Evolutionary conservation across 106 monocot genomes (phyloP).

Genomic region (Allium fistulosum): DNA sequence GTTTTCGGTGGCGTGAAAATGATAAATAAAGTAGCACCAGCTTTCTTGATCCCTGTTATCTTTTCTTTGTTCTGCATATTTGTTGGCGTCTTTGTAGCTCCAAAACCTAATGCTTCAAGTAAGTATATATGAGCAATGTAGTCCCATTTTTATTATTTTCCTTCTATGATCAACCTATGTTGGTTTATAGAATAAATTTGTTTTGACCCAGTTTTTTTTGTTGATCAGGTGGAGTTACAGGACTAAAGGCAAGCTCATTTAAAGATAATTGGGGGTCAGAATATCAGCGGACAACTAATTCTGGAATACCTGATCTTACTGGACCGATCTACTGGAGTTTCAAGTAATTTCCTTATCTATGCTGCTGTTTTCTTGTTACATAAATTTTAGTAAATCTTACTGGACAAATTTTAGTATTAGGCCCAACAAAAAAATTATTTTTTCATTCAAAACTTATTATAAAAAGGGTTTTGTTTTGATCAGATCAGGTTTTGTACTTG

Average conservation of each 20-base stretch:
- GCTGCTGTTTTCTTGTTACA: not conserved
- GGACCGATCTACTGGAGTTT: slow-evolving; percentile 91
- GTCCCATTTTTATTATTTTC: not conserved
- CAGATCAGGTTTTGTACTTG: no score
- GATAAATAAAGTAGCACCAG: slow-evolving; percentile 92
- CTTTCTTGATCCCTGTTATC: slow-evolving; percentile 79
- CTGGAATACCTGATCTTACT: slow-evolving; percentile 72
- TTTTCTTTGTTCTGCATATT: slow-evolving; percentile 96
- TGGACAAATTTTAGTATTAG: no score
- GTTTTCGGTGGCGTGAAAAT: slow-evolving; percentile 99
- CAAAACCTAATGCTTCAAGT: slow-evolving; percentile 72
- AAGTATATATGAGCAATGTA: slow-evolving; percentile 17
- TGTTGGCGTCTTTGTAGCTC: slow-evolving; percentile 71
- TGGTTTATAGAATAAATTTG: not conserved
- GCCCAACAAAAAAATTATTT: no score
- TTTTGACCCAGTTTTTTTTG: not conserved
- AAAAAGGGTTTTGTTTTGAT: no score
- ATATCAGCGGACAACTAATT: slow-evolving; percentile 85
- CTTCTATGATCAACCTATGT: slow-evolving; percentile 2
- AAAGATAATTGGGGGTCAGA: slow-evolving; percentile 84
- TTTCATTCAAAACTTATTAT: no score
- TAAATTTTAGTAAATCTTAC: not conserved
- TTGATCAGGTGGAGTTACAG: slow-evolving; percentile 75
- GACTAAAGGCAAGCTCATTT: slow-evolving; percentile 60
- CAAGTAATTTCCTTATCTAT: slow-evolving; percentile 42